These are phyloP conservation scores for Peronosclerospora sorghi DNA, from an alignment of 352 stramenopile genomes.

Conservation along the genomic window DNA sequence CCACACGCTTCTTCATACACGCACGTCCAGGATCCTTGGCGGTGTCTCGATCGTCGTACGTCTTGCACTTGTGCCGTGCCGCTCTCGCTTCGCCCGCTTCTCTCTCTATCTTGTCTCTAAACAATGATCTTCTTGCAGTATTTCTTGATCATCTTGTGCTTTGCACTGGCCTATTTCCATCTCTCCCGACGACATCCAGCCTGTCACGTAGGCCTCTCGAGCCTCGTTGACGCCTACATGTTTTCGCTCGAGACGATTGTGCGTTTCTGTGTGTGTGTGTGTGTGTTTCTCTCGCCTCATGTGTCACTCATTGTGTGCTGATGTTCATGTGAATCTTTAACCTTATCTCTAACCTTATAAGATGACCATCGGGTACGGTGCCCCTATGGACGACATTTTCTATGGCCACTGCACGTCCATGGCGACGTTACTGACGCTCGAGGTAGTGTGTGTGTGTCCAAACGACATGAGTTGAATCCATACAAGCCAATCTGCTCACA, in stretches of 20 bases:
- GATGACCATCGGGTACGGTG: slow-evolving; percentile 85
- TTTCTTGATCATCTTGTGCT: slow-evolving; percentile 70
- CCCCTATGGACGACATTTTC: slow-evolving; percentile 82
- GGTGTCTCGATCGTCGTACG: slow-evolving; percentile 67
- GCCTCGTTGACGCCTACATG: slow-evolving; percentile 74
- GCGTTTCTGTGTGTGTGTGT: slow-evolving; percentile 14
- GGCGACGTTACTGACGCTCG: slow-evolving; percentile 62
- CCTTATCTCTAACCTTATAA: too few relatives aligned
- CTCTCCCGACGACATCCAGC: slow-evolving; percentile 45
- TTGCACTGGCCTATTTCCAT: slow-evolving; percentile 63
- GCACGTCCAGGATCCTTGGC: slow-evolving; percentile 65
- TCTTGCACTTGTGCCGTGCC: slow-evolving; percentile 3
- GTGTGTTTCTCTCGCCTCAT: not conserved
- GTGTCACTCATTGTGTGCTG: too few relatives aligned
- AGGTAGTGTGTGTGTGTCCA: slow-evolving; percentile 24
- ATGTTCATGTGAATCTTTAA: too few relatives aligned
- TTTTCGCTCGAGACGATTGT: slow-evolving; percentile 85
- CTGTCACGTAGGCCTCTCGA: slow-evolving; percentile 66
- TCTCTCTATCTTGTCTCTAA: too few relatives aligned
- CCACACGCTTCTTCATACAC: slow-evolving; percentile 82
- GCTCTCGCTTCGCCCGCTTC: too few relatives aligned
- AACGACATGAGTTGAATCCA: too few relatives aligned
- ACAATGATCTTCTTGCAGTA: slow-evolving; percentile 48
- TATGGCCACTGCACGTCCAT: slow-evolving; percentile 77
- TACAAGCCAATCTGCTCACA: too few relatives aligned